Conservation (phyloP, 306 rosid genomes). For the Malus sylvestris region DNA sequence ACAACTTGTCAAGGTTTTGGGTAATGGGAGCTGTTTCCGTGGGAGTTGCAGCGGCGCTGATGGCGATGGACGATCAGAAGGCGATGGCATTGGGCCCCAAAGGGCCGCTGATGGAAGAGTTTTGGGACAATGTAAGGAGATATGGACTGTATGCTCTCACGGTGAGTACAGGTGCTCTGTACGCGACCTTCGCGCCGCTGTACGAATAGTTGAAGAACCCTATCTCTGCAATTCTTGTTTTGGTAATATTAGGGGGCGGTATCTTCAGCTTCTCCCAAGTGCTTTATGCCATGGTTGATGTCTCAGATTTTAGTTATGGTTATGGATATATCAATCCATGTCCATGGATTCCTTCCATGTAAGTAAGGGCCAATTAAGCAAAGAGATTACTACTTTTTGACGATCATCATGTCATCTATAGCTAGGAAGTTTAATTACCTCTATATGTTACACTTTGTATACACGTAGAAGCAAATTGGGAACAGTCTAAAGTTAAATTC, state of each 20-base stretch:
- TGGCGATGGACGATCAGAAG: constrained; percentile 48
- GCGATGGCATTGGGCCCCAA: constrained; percentile 85
- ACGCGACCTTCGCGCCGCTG: constrained; percentile 56
- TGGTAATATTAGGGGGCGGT: constrained; percentile 56
- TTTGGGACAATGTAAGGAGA: constrained; percentile 92
- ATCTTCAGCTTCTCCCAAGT: constrained; percentile 65
- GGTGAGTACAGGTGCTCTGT: constrained; percentile 81
- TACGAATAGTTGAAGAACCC: constrained; percentile 76
- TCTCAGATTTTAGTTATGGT: constrained; percentile 64
- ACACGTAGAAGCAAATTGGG: no score
- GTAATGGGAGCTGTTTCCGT: constrained; percentile 60
- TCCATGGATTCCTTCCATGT: neutral
- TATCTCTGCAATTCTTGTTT: constrained; percentile 65
- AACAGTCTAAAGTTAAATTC: no score
- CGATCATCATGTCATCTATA: no score
- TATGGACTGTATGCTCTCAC: constrained; percentile 77
- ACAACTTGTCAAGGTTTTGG: constrained; percentile 22
- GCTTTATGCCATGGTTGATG: constrained; percentile 85
- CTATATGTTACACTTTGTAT: no score
- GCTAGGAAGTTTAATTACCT: no score
- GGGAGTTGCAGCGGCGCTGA: constrained; percentile 45
- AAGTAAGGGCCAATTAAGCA: neutral
- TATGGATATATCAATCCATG: constrained; percentile 29
- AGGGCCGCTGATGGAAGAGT: constrained; percentile 90
- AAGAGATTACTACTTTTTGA: neutral